A percentile compares a stretch with the other conserved stretches of the same genome.
These are phyloP conservation scores for Physaria fendleri DNA, from an alignment of 345 rosid species.

Conservation along the genomic window DNA sequence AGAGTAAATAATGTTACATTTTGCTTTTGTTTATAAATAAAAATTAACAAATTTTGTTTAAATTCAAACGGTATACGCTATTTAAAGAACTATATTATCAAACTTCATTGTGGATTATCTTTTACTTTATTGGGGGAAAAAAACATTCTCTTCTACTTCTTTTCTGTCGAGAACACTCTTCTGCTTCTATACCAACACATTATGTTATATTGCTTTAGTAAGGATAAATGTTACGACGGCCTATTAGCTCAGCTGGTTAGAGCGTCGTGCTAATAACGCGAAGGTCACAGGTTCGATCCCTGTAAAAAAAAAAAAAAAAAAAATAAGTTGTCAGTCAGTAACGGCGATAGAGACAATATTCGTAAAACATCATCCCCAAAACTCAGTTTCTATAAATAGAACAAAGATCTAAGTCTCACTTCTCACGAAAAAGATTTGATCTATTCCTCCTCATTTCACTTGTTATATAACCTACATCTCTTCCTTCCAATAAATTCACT, in stretches of 20 bases:
- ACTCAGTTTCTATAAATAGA: constrained; percentile 25
- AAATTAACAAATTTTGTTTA: no score
- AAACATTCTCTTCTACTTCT: no score
- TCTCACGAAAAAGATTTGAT: constrained; percentile 53
- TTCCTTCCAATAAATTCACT: constrained; percentile 13
- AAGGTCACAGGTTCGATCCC: constrained; percentile 31
- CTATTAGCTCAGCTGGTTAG: constrained; percentile 84
- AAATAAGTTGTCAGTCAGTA: constrained; percentile 20
- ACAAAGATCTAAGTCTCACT: constrained; percentile 38
- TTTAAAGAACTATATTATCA: no score
- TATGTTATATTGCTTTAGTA: no score
- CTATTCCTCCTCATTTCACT: constrained; percentile 20
- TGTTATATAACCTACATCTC: background rate
- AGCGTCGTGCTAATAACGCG: constrained; percentile 98
- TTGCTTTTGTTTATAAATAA: no score
- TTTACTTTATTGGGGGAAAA: no score
- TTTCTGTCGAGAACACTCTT: no score
- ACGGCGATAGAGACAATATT: constrained; percentile 26
- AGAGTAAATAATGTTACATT: no score
- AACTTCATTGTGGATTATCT: no score
- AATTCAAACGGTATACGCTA: no score
- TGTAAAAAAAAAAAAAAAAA: constrained; percentile 20
- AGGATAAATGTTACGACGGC: no score
- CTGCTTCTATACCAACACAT: no score
- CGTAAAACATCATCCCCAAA: constrained; percentile 23